phyloP scores from a whole-genome alignment of 176 grass and related monocot species.

The Tuctoria greenei region DNA sequence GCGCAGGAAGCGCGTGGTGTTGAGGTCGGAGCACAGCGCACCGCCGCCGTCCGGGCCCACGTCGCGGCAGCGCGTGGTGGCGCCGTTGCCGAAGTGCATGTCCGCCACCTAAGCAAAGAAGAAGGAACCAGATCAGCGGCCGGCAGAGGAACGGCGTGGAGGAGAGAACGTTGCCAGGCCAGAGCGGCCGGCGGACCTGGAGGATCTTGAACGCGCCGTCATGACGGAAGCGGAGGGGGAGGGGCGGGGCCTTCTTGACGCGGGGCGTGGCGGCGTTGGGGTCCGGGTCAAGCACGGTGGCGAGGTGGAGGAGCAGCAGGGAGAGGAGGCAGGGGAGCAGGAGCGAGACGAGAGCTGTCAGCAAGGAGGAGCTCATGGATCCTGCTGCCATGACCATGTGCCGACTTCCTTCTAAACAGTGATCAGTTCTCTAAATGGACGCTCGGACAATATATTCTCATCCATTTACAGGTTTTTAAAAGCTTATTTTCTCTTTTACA shows the following conservation, averaged over 20 bases:
- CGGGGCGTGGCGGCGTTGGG: conserved; percentile 35
- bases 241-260: conserved; percentile 56
- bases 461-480: too few species aligned
- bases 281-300: conserved; percentile 30
- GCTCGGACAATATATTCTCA: too few species aligned
- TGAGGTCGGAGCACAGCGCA: conserved; percentile 79
- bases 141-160: neutral
- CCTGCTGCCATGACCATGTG: neutral
- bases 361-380: neutral
- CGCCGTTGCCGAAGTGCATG: conserved; percentile 93
- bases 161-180: neutral
- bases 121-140: neutral
- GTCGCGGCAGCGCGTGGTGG: conserved; percentile 69
- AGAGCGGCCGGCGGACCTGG: conserved; percentile 20
- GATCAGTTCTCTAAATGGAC: too few species aligned
- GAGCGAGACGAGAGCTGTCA: conserved; percentile 9
- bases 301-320: conserved; percentile 39
- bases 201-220: conserved; percentile 87
- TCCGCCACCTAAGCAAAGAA: conserved; percentile 65
- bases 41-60: conserved; percentile 52
- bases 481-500: too few species aligned
- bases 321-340: conserved; percentile 41
- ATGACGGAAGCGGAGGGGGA: conserved; percentile 74
- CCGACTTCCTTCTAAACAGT: too few species aligned
- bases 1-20: conserved; percentile 77